A percentile compares a stretch with the other conserved stretches of the same genome.
These are phyloP conservation scores for Zygotorulaspora florentina DNA, from an alignment of 805 yeast genomes.

Conservation along the genomic window DNA sequence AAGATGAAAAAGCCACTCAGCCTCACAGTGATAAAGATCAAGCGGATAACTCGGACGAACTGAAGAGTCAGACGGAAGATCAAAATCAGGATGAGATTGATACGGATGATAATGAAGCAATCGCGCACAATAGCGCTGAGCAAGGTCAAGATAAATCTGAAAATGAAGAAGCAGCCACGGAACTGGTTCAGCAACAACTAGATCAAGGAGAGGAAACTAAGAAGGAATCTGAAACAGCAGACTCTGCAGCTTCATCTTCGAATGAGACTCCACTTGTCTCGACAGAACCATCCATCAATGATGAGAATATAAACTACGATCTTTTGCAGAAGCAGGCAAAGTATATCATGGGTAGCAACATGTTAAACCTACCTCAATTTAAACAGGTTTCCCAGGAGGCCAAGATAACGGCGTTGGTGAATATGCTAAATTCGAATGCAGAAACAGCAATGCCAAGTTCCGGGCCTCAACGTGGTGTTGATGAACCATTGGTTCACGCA, in stretches of 20 bases:
- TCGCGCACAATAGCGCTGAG: constrained; percentile 8
- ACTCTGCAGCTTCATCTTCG: constrained; percentile 1
- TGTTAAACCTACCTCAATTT: constrained; percentile 31
- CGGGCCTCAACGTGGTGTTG: constrained; percentile 34
- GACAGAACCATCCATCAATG: constrained; percentile 6
- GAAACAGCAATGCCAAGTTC: constrained; percentile 42
- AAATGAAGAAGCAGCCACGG: constrained; percentile 13
- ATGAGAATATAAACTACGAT: constrained; percentile 22
- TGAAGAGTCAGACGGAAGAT: constrained; percentile 1
- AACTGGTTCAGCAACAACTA: constrained; percentile 8
- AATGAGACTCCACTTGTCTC: constrained; percentile 4
- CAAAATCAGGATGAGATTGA: constrained; percentile 7
- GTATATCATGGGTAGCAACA: constrained; percentile 27
- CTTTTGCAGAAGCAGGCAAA: constrained; percentile 32
- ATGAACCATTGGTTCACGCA: constrained; percentile 2
- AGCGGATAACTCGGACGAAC: constrained; percentile 4
- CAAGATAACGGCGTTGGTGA: constrained; percentile 29
- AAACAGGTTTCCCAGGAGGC: constrained; percentile 38
- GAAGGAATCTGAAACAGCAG: constrained; percentile 1
- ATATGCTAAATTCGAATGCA: constrained; percentile 28
- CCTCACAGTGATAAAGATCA: constrained; percentile 8
- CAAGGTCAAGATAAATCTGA: constrained; percentile 19
- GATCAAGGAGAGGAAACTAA: not conserved
- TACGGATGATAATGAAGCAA: constrained; percentile 17
- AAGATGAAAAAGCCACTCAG: not conserved